Evolutionary conservation across 1,139 yeast species (phyloP), one percentile per base, ranked within the genome.

Genomic region (Candida sp.): DNA sequence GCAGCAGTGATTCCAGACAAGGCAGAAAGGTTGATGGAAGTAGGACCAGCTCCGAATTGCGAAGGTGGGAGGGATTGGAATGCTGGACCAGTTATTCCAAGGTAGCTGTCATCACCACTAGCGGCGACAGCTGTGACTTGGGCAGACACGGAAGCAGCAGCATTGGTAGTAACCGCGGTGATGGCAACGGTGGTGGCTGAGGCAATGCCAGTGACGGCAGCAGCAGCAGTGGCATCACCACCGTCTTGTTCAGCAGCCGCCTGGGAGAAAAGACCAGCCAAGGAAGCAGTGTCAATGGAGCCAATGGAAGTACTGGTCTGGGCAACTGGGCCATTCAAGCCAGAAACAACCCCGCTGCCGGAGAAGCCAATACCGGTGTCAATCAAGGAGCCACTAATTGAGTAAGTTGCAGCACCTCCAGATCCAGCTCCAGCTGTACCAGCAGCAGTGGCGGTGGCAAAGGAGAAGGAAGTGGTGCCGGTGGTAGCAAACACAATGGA

Each of bases 71-170:
- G 32, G 5, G 57, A 48, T 50, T 50, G 49, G 41, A 52, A 52
- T 17, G 57, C 51, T 32, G 54, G 54, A 2, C 58, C 58, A 30
- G 53, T 44, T 12, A 51, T n/a, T 4, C 54, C 45, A 22, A 46
- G 43, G 28, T 39, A 40, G n/a, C 42, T 41, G 11, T 39, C 46
- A 23, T 46, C 46, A 26, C 40, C 28, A 42, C 49, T 33, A n/a
- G 43, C 37, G 22, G 44, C 31, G 9, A 35, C 39, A 3, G 38
- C 34, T n/a, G 37, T 34, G 7, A 39, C 34, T 22, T 27, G 23
- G 22, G 38, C 42, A 12, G 39, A 7, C 22, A 26, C 44, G 23
- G 47, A 30, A 23, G 43, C 42, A 9, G 48, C 25, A 33, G 43
- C 38, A 34, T 37, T 28, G 12, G 52, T 34, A 11, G 51, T 28